Evolutionary conservation across 352 stramenopile genomes (phyloP), one percentile per base, ranked within the genome.

Genomic region (Pythium aristosporum): DNA sequence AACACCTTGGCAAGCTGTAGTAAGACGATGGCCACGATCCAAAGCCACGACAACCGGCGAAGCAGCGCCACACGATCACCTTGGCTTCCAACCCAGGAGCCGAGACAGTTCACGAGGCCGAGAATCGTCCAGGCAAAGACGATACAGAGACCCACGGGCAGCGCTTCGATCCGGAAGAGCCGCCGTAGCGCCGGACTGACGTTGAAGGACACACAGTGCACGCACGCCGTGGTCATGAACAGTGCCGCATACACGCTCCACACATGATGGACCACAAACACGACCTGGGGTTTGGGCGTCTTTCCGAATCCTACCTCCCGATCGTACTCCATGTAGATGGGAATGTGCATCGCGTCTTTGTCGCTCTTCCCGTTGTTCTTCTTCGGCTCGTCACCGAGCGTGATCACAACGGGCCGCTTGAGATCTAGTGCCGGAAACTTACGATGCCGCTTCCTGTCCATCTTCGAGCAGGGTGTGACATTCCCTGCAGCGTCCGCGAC

Each of bases 151-250:
- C 83, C 79, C 18, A 92, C 76, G 15, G 83, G 80, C 9, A 80
- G 65, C 32, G 57, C 51, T 4, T 92, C 76, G 42, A 91, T 67
- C 11, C 36, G 58, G 32, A 89, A 72, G 9, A 80, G 73, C 34
- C 67, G 71, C 3, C 79, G 76, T 13, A 92, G 20, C 16, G 77
- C 76, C 18, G 72, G 62, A 55, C 73, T 85, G 42, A 88, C 82
- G 57, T 84, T 87, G 66, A 89, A 88, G 39, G 88, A 71, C 34
- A 75, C 75, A 42, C 76, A 89, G 53, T 92, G 82, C 11, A 89
- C 55, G 48, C 77, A 74, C 49, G 78, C 73, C 0, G 77, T 79
- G 62, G 77, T 92, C 21, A 73, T 58, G 52, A 89, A 88, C 30
- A 87, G 49, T n/a, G 85, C 49, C 20, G 66, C 49, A 47, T 87